A percentile compares a stretch with the other conserved stretches of the same genome.
These are phyloP conservation scores for Sesbania bispinosa DNA, from an alignment of 306 rosid species.

Conservation along the genomic window DNA sequence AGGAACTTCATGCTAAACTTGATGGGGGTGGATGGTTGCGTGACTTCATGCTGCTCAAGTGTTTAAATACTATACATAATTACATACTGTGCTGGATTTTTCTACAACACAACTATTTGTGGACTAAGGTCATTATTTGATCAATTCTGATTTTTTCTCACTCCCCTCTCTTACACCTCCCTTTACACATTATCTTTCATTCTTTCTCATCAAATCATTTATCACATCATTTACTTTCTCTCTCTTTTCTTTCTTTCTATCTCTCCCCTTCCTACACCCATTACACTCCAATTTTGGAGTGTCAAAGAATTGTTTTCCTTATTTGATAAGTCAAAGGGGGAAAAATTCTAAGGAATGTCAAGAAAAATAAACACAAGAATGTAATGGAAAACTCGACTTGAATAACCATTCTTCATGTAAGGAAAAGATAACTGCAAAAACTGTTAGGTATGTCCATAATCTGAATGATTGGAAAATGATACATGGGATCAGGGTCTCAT, in stretches of 20 bases:
- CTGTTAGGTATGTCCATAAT: not conserved
- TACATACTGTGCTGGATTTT: not conserved
- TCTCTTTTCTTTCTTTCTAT: too few relatives aligned
- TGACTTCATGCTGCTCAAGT: not conserved
- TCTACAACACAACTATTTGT: not conserved
- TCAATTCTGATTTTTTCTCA: too few relatives aligned
- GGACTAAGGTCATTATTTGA: not conserved
- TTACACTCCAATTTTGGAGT: too few relatives aligned
- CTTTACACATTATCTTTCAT: too few relatives aligned
- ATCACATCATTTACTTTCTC: too few relatives aligned
- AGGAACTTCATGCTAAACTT: too few relatives aligned
- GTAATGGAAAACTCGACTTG: not conserved
- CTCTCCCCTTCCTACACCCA: too few relatives aligned
- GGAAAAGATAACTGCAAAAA: not conserved
- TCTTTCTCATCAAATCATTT: too few relatives aligned
- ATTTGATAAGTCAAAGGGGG: not conserved
- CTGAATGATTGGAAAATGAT: not conserved
- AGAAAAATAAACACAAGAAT: not conserved
- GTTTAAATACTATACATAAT: not conserved
- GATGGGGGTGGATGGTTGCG: too few relatives aligned
- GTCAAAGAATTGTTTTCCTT: too few relatives aligned
- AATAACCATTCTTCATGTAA: not conserved
- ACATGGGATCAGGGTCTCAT: not conserved
- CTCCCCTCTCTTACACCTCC: too few relatives aligned
- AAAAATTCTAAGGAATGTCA: not conserved